Conservation (phyloP, 768 basidiomycete genomes). For the Panaeolus papilionaceus region DNA sequence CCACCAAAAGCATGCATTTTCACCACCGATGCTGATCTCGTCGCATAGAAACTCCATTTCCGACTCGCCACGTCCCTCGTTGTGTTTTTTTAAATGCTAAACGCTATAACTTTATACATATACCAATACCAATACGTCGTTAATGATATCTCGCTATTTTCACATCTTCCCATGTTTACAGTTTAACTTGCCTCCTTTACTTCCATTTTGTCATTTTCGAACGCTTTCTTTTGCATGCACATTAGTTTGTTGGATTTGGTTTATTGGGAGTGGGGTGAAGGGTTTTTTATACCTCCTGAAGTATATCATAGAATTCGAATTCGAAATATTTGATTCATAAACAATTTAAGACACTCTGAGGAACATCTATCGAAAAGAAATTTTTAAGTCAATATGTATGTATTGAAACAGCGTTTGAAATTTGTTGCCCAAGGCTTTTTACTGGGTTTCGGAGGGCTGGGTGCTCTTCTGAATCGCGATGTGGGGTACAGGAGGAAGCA, state of each 20-base stretch:
- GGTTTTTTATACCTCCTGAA: constrained; percentile 1
- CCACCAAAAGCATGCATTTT: constrained; percentile 7
- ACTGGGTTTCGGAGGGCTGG: no score
- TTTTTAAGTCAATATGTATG: no score
- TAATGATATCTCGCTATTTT: constrained; percentile 14
- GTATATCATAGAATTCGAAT: constrained; percentile 11
- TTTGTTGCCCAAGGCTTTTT: no score
- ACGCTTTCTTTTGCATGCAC: not conserved
- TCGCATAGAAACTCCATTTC: not conserved
- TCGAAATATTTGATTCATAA: not conserved
- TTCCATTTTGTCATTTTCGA: not conserved
- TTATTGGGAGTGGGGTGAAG: not conserved
- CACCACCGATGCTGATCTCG: not conserved
- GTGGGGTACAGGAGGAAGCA: not conserved
- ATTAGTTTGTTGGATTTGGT: constrained; percentile 11
- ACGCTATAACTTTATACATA: constrained; percentile 14
- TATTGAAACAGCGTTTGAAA: no score
- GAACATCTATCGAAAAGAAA: no score
- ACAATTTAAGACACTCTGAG: no score
- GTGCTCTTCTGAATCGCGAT: no score
- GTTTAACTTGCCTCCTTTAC: not conserved
- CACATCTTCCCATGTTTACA: not conserved
- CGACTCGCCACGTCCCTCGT: not conserved
- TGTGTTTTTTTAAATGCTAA: constrained; percentile 10
- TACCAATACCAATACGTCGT: constrained; percentile 13